phyloP scores from a whole-genome alignment of 129 eudicot species.

The Arctium lappa region DNA sequence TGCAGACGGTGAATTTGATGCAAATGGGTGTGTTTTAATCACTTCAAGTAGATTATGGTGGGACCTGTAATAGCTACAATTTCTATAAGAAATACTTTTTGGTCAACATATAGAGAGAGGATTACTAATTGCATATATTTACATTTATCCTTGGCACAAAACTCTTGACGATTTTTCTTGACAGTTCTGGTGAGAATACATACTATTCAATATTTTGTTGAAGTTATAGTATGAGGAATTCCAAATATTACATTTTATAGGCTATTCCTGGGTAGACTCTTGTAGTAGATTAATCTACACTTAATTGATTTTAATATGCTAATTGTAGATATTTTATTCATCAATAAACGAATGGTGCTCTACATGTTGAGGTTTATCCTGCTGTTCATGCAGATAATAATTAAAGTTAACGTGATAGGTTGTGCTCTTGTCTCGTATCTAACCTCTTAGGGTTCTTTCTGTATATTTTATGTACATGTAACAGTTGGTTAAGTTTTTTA shows the following conservation, averaged over 20 bases:
- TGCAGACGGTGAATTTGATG: not conserved
- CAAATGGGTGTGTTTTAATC: not conserved
- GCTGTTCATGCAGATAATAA: not conserved
- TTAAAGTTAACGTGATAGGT: not conserved
- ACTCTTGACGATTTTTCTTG: not conserved
- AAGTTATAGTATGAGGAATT: not conserved
- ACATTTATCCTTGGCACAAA: not conserved
- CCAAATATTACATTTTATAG: not conserved
- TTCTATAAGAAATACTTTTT: not conserved
- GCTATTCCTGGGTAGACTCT: not conserved
- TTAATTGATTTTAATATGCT: not conserved
- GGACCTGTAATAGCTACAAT: not conserved
- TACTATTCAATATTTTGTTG: not conserved
- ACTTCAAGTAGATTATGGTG: not conserved
- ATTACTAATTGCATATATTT: not conserved
- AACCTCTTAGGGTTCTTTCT: not conserved
- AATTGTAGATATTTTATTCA: not conserved
- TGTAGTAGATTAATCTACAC: not conserved
- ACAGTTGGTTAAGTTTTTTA: not conserved
- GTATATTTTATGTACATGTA: not conserved
- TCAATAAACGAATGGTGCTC: not conserved
- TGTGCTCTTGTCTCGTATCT: not conserved
- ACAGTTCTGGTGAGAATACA: not conserved
- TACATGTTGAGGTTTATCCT: not conserved
- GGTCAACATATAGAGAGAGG: not conserved